These are phyloP conservation scores for Leucosporidium yakuticum DNA, from an alignment of 768 basidiomycete genomes.

Conservation along the genomic window DNA sequence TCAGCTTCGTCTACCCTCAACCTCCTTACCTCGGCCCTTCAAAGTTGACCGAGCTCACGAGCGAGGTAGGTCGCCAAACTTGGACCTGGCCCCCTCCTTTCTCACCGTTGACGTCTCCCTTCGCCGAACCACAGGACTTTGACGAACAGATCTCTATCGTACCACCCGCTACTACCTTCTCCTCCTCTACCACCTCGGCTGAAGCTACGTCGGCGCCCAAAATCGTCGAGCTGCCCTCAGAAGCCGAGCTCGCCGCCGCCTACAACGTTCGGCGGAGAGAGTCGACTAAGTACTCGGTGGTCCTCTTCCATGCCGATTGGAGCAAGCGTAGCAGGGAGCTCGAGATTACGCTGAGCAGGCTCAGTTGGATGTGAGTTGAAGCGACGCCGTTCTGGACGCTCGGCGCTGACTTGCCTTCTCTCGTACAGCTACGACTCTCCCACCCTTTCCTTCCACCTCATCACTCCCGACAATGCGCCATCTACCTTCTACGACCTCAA, in stretches of 20 bases:
- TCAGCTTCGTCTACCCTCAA: slow-evolving; percentile 27
- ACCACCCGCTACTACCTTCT: slow-evolving; percentile 3
- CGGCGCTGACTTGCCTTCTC: background rate
- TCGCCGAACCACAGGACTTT: slow-evolving; percentile 7
- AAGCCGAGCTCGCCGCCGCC: background rate
- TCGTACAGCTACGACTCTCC: slow-evolving; percentile 15
- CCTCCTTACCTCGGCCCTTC: slow-evolving; percentile 23
- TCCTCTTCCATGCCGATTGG: slow-evolving; percentile 28
- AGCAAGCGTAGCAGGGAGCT: slow-evolving; percentile 8
- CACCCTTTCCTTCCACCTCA: slow-evolving; percentile 8
- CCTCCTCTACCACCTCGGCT: background rate
- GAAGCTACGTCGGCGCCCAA: background rate
- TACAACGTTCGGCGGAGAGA: background rate
- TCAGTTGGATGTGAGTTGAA: background rate
- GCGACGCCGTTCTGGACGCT: no score
- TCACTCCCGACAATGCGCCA: slow-evolving; percentile 10
- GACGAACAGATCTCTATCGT: slow-evolving; percentile 21
- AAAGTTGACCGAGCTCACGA: background rate
- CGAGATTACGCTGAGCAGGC: slow-evolving; percentile 14
- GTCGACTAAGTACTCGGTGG: slow-evolving; percentile 1
- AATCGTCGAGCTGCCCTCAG: slow-evolving; percentile 16
- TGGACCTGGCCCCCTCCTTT: background rate
- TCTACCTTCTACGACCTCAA: slow-evolving; percentile 30
- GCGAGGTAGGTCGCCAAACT: slow-evolving; percentile 6
- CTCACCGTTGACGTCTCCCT: no score